Evolutionary conservation across 495 filamentous ascomycete species (phyloP).

Genomic region (Xeromyces bisporus): DNA sequence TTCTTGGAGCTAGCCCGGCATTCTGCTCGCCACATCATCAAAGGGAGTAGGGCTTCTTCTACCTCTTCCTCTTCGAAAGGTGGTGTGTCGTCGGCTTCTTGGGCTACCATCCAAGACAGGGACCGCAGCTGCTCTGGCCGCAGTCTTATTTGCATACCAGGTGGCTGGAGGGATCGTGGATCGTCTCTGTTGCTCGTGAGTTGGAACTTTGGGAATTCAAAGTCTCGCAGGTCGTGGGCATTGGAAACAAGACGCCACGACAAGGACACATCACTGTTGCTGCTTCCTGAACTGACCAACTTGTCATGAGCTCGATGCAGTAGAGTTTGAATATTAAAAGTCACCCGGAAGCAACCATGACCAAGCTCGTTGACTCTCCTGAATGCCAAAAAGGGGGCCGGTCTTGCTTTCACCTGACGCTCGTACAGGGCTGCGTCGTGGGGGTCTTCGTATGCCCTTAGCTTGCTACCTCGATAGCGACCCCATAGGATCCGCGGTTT

Average conservation of each 20-base stretch:
- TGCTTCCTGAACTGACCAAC: constrained; percentile 12
- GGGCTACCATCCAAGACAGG: constrained; percentile 47
- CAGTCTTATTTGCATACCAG: constrained; percentile 19
- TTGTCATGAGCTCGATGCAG: constrained; percentile 35
- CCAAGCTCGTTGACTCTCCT: constrained; percentile 13
- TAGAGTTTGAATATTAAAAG: constrained; percentile 37
- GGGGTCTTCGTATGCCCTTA: constrained; percentile 30
- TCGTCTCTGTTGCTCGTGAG: constrained; percentile 31
- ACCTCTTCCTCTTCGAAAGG: constrained; percentile 47
- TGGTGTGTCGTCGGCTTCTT: constrained; percentile 31
- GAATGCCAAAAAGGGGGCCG: constrained; percentile 29
- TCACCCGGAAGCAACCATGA: constrained; percentile 24
- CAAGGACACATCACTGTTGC: constrained; percentile 8
- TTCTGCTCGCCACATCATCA: constrained; percentile 45
- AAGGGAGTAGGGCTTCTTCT: constrained; percentile 44
- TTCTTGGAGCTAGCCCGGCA: constrained; percentile 29
- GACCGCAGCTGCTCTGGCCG: constrained; percentile 42
- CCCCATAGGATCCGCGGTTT: constrained; percentile 27
- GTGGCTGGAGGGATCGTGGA: constrained; percentile 16
- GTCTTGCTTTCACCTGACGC: constrained; percentile 29
- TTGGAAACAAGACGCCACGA: constrained; percentile 38
- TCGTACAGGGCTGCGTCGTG: constrained; percentile 29
- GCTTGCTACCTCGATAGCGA: constrained; percentile 4
- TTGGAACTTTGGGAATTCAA: constrained; percentile 17
- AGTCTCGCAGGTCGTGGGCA: constrained; percentile 17